Conservation (phyloP, 345 rosid genomes). For the Mangifera indica region DNA sequence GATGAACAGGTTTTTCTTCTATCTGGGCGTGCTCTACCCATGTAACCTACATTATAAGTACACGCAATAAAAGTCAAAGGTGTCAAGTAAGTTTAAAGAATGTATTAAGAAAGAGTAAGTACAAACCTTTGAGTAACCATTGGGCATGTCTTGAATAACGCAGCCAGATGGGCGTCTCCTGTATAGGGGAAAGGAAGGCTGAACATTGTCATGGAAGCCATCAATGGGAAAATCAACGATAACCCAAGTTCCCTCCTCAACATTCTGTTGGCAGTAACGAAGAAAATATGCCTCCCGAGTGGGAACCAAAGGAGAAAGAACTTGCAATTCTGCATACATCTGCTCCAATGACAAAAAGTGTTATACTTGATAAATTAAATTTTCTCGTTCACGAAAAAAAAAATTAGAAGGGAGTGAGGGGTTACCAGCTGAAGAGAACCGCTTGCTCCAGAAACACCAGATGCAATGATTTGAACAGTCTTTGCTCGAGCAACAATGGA, state of each 20-base stretch:
- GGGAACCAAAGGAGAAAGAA: slow-evolving; percentile 77
- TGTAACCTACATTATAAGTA: slow-evolving; percentile 42
- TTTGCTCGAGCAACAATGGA: slow-evolving; percentile 88
- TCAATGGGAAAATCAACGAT: slow-evolving; percentile 84
- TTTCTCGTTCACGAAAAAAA: neutral
- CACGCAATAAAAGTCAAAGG: neutral
- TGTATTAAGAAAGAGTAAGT: neutral
- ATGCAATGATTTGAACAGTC: slow-evolving; percentile 62
- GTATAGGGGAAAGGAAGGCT: slow-evolving; percentile 47
- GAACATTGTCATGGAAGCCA: slow-evolving; percentile 54
- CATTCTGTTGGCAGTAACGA: slow-evolving; percentile 75
- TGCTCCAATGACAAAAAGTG: slow-evolving; percentile 23
- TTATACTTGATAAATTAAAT: neutral
- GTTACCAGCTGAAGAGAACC: slow-evolving; percentile 84
- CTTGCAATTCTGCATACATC: slow-evolving; percentile 92
- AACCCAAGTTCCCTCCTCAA: slow-evolving; percentile 64
- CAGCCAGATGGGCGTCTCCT: slow-evolving; percentile 84
- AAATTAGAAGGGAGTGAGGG: neutral
- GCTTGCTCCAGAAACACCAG: slow-evolving; percentile 63
- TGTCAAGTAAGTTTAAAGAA: neutral
- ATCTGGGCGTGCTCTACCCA: slow-evolving; percentile 92
- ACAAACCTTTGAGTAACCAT: slow-evolving; percentile 83
- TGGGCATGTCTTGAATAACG: slow-evolving; percentile 91
- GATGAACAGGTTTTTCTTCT: slow-evolving; percentile 67
- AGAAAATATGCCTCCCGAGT: slow-evolving; percentile 79